Evolutionary conservation across 176 grass and related monocot genomes (phyloP), one percentile per base, ranked within the genome.

Genomic region (Oryza brachyantha): DNA sequence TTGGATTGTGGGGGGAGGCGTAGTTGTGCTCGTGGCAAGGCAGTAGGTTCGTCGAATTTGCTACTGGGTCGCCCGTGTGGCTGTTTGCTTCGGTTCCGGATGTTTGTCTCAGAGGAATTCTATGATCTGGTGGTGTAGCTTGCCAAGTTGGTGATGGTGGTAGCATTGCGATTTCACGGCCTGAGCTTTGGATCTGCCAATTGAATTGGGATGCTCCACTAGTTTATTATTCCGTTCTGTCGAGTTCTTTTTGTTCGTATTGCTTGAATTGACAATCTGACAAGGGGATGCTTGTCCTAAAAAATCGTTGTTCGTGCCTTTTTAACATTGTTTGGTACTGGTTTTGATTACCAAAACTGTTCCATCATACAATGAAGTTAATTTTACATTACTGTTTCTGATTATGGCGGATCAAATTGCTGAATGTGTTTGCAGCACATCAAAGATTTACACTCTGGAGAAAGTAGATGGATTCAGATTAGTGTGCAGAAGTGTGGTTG

Each of bases 351-450:
- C 5, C 4, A 0, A 22, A 57, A 3, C 13, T 50, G 58, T 41
- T 27, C 52, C 22, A n/a, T 79, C 7, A n/a, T n/a, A 61, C 21
- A 64, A 4, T 24, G 16, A 17, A 65, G 48, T 75, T 25, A 39
- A 57, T 79, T 32, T 4, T 42, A 22, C 38, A 79, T 39, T 16
- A 27, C 68, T 63, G 27, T 27, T 76, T 78, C 29, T 40, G 14
- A 45, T 76, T 29, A 76, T 25, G 36, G 81, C 10, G 38, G 12
- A 38, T 28, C 57, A 29, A 76, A 31, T 3, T 6, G 21, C 3
- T 57, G n/a, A 54, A 35, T 77, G 3, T 81, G 64, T 88, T 66
- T 84, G 46, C 84, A 96, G 93, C 84, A 92, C 86, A 65, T 92
- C 93, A 0, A 89, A 84, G 81, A 68, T 92, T 35, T 86, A 86